Evolutionary conservation across 2,329 filamentous ascomycete species (phyloP).

Genomic region (Cadophora gregata): DNA sequence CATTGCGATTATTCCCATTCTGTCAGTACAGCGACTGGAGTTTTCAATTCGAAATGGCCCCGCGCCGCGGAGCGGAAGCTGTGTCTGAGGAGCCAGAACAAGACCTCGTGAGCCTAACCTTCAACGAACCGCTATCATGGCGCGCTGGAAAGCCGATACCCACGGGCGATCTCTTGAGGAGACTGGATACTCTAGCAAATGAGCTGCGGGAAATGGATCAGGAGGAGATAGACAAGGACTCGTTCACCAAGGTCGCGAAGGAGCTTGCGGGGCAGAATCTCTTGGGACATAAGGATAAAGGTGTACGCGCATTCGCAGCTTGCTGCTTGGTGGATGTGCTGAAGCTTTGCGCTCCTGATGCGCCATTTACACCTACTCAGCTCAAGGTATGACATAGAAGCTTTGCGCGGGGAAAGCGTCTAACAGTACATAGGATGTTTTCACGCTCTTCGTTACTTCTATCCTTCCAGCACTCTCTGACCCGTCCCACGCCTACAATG

Average conservation of each 20-base stretch:
- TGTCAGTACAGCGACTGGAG: slow-evolving; percentile 34
- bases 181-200: slow-evolving; percentile 79
- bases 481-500: slow-evolving; percentile 87
- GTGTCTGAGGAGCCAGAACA: slow-evolving; percentile 43
- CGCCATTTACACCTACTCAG: slow-evolving; percentile 88
- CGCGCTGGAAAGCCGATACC: slow-evolving; percentile 88
- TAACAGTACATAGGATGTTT: slow-evolving; percentile 74
- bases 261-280: slow-evolving; percentile 84
- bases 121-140: slow-evolving; percentile 89
- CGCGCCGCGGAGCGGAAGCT: slow-evolving; percentile 43
- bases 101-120: slow-evolving; percentile 63
- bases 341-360: slow-evolving; percentile 90
- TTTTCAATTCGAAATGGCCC: slow-evolving; percentile 41
- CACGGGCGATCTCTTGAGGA: slow-evolving; percentile 79
- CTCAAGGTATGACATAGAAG: slow-evolving; percentile 70
- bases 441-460: slow-evolving; percentile 82
- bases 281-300: slow-evolving; percentile 88
- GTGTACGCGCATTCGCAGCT: slow-evolving; percentile 86
- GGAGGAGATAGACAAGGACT: slow-evolving; percentile 81
- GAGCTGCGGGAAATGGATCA: slow-evolving; percentile 89
- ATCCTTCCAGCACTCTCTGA: slow-evolving; percentile 86
- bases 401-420: slow-evolving; percentile 9
- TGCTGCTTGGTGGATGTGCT: slow-evolving; percentile 94
- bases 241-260: slow-evolving; percentile 82
- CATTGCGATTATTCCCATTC: slow-evolving; percentile 4